Percentiles rank a stretch among this genome's conserved stretches.
These are phyloP conservation scores for Erysiphe pulchra DNA, from an alignment of 2,329 filamentous ascomycete species.

Conservation along the genomic window DNA sequence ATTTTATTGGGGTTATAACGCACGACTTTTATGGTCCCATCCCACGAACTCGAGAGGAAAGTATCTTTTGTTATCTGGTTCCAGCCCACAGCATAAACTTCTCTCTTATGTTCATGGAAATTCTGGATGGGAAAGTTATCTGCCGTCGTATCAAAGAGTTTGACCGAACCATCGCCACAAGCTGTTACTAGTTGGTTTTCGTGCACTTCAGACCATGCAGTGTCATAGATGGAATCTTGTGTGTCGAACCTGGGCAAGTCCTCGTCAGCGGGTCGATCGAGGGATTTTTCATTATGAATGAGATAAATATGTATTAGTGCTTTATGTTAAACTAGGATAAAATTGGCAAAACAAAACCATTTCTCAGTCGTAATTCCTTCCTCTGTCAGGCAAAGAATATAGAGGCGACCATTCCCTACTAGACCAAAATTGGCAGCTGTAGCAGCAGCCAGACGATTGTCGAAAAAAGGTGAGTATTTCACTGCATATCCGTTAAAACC, in stretches of 20 bases:
- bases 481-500: slow-evolving; percentile 92
- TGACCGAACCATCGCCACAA: slow-evolving; percentile 80
- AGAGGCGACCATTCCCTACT: slow-evolving; percentile 82
- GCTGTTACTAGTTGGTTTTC: slow-evolving; percentile 81
- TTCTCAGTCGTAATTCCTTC: slow-evolving; percentile 68
- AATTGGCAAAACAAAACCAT: slow-evolving; percentile 24
- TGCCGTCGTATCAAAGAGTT: slow-evolving; percentile 70
- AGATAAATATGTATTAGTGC: not conserved
- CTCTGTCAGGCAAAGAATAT: slow-evolving; percentile 57
- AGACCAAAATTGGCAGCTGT: slow-evolving; percentile 89
- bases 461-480: slow-evolving; percentile 97
- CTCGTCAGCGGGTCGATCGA: not conserved
- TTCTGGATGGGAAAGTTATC: slow-evolving; percentile 67
- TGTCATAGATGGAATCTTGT: slow-evolving; percentile 87
- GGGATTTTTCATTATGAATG: not conserved
- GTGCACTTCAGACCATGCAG: slow-evolving; percentile 86
- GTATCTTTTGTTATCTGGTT: slow-evolving; percentile 75
- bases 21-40: slow-evolving; percentile 78
- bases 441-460: slow-evolving; percentile 75
- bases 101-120: slow-evolving; percentile 80
- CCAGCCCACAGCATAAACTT: slow-evolving; percentile 84
- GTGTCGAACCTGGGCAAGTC: slow-evolving; percentile 51
- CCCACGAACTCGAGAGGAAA: slow-evolving; percentile 84
- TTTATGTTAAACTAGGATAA: not conserved
- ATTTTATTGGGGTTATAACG: slow-evolving; percentile 5